phyloP scores from a whole-genome alignment of 139 green algal species.

The Micractinium conductrix region DNA sequence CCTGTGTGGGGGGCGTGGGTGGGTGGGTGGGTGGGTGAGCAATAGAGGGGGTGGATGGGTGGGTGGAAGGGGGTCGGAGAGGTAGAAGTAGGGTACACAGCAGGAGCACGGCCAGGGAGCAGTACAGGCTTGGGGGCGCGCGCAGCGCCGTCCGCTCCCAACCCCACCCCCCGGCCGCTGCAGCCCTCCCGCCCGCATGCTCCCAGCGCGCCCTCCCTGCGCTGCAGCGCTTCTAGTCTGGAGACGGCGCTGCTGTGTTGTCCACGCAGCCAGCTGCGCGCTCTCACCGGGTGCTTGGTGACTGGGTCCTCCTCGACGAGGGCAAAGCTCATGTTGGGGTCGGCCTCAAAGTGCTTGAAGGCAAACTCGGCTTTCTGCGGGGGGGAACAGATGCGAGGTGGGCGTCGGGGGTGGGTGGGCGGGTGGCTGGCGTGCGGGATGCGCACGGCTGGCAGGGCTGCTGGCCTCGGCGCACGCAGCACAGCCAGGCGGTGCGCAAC shows the following conservation, averaged over 20 bases:
- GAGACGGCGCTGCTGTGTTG: too few relatives aligned
- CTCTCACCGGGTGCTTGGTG: conserved; percentile 71
- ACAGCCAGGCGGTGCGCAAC: too few relatives aligned
- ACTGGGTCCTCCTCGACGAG: conserved; percentile 82
- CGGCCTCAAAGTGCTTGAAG: conserved; percentile 86
- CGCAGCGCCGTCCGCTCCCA: not conserved
- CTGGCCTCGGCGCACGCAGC: not conserved
- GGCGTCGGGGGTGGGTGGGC: not conserved
- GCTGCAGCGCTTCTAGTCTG: too few relatives aligned
- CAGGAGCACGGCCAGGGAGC: not conserved
- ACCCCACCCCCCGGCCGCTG: not conserved
- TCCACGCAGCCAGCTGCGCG: too few relatives aligned
- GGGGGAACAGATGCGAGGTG: not conserved
- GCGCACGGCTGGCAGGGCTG: too few relatives aligned
- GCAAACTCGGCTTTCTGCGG: conserved; percentile 66
- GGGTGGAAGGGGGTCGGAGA: conserved; percentile 23
- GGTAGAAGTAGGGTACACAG: too few relatives aligned
- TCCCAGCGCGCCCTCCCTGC: too few relatives aligned
- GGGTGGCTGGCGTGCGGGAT: too few relatives aligned
- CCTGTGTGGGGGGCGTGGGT: conserved; percentile 49
- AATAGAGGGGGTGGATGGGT: not conserved
- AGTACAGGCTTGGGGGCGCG: too few relatives aligned
- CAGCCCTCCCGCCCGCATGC: not conserved
- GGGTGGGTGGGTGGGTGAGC: too few relatives aligned
- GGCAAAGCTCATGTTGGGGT: conserved; percentile 79